A percentile compares a stretch with the other conserved stretches of the same genome.
phyloP scores from a whole-genome alignment of 768 basidiomycete genomes.

The Hypholoma sublateritium region DNA sequence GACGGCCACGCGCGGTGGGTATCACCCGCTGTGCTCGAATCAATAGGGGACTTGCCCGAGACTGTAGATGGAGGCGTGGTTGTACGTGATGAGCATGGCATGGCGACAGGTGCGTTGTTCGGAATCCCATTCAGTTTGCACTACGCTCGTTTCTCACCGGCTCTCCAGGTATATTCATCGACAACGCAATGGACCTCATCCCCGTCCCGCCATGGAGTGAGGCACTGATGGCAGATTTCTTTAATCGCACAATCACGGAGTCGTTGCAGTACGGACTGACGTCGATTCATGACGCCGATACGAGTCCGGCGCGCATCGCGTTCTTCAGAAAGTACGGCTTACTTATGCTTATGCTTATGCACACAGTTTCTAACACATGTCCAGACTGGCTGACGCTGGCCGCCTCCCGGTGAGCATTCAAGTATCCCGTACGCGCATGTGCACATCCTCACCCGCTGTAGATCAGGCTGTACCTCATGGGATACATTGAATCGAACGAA shows the following conservation, averaged over 20 bases:
- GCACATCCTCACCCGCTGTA: constrained; percentile 18
- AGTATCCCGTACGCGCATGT: background rate
- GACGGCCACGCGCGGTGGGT: constrained; percentile 91
- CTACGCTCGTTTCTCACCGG: background rate
- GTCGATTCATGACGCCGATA: constrained; percentile 83
- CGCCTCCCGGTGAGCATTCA: constrained; percentile 60
- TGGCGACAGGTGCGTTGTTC: constrained; percentile 58
- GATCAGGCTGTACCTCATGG: constrained; percentile 68
- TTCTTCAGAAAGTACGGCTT: constrained; percentile 56
- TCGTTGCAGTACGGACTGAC: constrained; percentile 80
- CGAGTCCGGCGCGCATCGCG: constrained; percentile 46
- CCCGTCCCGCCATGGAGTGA: constrained; percentile 63
- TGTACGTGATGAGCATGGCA: constrained; percentile 58
- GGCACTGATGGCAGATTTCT: constrained; percentile 54
- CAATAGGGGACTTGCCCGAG: constrained; percentile 60
- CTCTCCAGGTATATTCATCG: constrained; percentile 68
- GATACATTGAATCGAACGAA: constrained; percentile 43
- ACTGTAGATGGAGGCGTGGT: constrained; percentile 73
- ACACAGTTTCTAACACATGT: background rate
- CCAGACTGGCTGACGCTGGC: constrained; percentile 37
- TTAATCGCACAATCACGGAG: constrained; percentile 59
- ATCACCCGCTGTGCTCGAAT: constrained; percentile 66
- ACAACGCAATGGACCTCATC: constrained; percentile 86
- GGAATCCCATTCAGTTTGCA: background rate
- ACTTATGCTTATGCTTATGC: background rate